Evolutionary conservation across 352 stramenopile genomes (phyloP).

Genomic region (Phytophthora cajani): DNA sequence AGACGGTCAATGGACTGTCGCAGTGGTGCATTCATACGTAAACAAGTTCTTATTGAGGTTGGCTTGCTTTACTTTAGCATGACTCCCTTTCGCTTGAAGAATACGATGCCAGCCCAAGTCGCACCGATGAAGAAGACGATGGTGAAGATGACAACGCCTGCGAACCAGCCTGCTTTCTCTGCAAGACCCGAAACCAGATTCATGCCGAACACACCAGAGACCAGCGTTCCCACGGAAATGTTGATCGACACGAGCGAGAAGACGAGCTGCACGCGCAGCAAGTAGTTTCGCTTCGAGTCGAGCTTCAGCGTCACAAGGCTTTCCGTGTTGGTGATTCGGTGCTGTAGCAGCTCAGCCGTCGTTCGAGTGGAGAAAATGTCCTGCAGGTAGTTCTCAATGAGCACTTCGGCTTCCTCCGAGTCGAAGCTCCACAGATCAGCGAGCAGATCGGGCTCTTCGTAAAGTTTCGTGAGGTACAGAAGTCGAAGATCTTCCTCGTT

Average conservation of each 20-base stretch:
- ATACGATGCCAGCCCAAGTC: slow-evolving; percentile 25
- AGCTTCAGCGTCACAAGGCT: slow-evolving; percentile 73
- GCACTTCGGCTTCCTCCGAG: slow-evolving; percentile 66
- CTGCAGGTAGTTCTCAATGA: slow-evolving; percentile 78
- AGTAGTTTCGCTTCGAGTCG: slow-evolving; percentile 75
- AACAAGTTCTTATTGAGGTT: too few species aligned
- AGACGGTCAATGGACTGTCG: background rate
- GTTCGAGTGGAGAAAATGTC: slow-evolving; percentile 77
- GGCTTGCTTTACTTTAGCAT: slow-evolving; percentile 30
- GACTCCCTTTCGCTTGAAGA: slow-evolving; percentile 38
- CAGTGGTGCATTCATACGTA: background rate
- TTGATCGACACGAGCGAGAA: slow-evolving; percentile 46
- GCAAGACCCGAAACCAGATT: slow-evolving; percentile 41
- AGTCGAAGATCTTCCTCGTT: slow-evolving; percentile 66
- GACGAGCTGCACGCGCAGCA: slow-evolving; percentile 43
- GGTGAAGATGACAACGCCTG: slow-evolving; percentile 40
- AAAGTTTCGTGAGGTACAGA: slow-evolving; percentile 64
- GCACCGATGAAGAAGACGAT: slow-evolving; percentile 41
- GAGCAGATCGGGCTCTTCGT: slow-evolving; percentile 51
- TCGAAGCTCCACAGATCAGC: slow-evolving; percentile 64
- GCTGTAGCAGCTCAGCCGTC: slow-evolving; percentile 63
- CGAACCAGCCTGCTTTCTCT: slow-evolving; percentile 35
- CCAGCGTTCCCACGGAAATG: slow-evolving; percentile 37
- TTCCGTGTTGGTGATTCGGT: slow-evolving; percentile 73
- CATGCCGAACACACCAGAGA: slow-evolving; percentile 46